A percentile compares a stretch with the other conserved stretches of the same genome.
phyloP scores from a whole-genome alignment of 2,329 filamentous ascomycete genomes.

The Nectriaceae sp. region DNA sequence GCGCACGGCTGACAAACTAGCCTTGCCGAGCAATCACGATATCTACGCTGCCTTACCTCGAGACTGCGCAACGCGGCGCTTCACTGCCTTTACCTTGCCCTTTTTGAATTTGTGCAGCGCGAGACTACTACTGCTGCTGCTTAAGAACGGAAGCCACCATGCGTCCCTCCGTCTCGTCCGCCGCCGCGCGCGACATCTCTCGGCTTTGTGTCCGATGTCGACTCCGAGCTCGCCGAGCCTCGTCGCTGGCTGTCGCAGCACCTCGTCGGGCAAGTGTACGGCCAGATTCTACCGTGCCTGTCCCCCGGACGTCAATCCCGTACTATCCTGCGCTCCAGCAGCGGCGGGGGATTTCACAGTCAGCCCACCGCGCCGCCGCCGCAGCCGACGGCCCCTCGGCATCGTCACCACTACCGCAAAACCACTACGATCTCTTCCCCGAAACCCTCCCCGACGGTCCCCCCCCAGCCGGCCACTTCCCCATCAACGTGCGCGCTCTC shows the following conservation, averaged over 20 bases:
- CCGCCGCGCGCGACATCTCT: slow-evolving; percentile 28
- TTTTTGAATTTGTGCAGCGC: too few species aligned
- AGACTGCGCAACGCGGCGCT: too few species aligned
- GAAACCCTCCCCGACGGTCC: slow-evolving; percentile 73
- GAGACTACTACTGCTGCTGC: too few species aligned
- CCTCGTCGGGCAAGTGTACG: slow-evolving; percentile 5
- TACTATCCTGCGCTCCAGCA: slow-evolving; percentile 6
- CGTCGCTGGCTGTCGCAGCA: slow-evolving; percentile 18
- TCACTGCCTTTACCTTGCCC: too few species aligned
- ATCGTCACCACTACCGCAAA: slow-evolving; percentile 39
- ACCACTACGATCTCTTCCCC: slow-evolving; percentile 89
- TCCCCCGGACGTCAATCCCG: slow-evolving; percentile 1
- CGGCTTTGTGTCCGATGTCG: slow-evolving; percentile 38
- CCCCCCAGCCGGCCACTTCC: slow-evolving; percentile 76
- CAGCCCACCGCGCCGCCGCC: slow-evolving; percentile 10
- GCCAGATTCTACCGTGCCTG: slow-evolving; percentile 7
- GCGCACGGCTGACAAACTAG: not conserved
- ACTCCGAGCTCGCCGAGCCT: slow-evolving; percentile 29
- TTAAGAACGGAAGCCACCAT: too few species aligned
- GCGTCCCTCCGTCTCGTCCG: slow-evolving; percentile 28
- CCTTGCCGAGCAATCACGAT: too few species aligned
- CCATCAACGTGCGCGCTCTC: slow-evolving; percentile 68
- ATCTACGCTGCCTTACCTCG: too few species aligned
- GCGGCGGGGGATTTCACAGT: slow-evolving; percentile 8
- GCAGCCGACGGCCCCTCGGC: not conserved